A percentile compares a stretch with the other conserved stretches of the same genome.
Conservation (phyloP, 2,329 filamentous ascomycete species). For the Lecanosticta acicola region DNA sequence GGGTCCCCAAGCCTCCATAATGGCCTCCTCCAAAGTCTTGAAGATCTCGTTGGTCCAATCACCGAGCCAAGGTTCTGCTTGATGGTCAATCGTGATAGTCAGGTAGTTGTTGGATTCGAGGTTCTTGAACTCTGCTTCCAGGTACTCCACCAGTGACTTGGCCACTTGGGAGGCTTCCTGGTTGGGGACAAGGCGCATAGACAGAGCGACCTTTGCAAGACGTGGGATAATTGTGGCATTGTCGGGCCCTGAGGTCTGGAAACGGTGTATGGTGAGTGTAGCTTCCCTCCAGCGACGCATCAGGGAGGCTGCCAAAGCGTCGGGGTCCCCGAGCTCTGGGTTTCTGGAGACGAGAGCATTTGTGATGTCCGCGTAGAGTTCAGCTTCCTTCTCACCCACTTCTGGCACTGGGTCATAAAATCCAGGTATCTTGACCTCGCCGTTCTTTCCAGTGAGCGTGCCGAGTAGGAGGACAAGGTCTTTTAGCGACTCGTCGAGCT, state of each 20-base stretch:
- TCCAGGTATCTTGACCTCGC: conserved; percentile 74
- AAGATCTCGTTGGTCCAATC: conserved; percentile 89
- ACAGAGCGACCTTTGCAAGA: conserved; percentile 81
- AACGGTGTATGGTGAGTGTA: conserved; percentile 86
- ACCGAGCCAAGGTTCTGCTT: conserved; percentile 84
- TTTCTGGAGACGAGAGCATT: conserved; percentile 68
- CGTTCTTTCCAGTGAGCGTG: conserved; percentile 73
- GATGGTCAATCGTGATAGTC: conserved; percentile 79
- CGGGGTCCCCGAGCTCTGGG: conserved; percentile 57
- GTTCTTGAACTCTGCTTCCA: conserved; percentile 63
- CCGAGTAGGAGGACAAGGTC: conserved; percentile 80
- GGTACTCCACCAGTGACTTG: conserved; percentile 58
- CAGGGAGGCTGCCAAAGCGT: conserved; percentile 72
- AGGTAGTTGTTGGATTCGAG: conserved; percentile 78
- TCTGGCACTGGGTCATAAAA: conserved; percentile 83
- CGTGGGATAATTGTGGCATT: conserved; percentile 89
- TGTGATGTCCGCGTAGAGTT: conserved; percentile 78
- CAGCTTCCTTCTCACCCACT: conserved; percentile 68
- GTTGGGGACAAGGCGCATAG: conserved; percentile 85
- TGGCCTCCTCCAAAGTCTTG: conserved; percentile 75
- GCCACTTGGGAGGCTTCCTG: conserved; percentile 80
- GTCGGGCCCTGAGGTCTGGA: conserved; percentile 81
- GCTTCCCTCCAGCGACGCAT: conserved; percentile 96
- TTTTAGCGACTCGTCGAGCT: conserved; percentile 85
- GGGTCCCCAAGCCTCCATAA: conserved; percentile 76